These are phyloP conservation scores for Sclerotinia trifoliorum DNA, from an alignment of 2,329 filamentous ascomycete species.

Conservation along the genomic window DNA sequence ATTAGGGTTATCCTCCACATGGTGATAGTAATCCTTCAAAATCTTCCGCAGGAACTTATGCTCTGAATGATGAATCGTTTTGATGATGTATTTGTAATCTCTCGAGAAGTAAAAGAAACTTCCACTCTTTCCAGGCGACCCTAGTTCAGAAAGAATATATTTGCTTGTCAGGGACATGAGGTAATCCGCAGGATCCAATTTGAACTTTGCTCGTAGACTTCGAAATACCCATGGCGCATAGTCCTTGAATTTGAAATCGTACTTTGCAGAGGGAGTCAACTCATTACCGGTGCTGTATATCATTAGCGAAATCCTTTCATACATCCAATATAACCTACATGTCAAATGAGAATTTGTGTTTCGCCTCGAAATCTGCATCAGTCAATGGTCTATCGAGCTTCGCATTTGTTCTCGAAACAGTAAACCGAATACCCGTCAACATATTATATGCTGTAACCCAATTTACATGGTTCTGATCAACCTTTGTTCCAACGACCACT, in stretches of 20 bases:
- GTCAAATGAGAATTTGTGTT: conserved; percentile 98
- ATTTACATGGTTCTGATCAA: conserved; percentile 95
- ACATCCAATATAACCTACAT: conserved; percentile 61
- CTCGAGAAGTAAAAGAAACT: conserved; percentile 99
- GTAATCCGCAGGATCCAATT: conserved; percentile 93
- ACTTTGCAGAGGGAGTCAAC: conserved; percentile 94
- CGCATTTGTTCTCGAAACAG: conserved; percentile 92
- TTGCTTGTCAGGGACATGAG: conserved; percentile 97
- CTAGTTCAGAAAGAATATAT: conserved; percentile 95
- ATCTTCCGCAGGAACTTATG: conserved; percentile 84
- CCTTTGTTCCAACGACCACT: conserved; percentile 93
- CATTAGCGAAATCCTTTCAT: conserved; percentile 40
- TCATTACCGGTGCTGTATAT: conserved; percentile 83
- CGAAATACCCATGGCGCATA: conserved; percentile 99
- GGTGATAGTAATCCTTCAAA: conserved; percentile 87
- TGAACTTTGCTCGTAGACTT: conserved; percentile 81
- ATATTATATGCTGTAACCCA: conserved; percentile 99
- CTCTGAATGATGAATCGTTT: conserved; percentile 96
- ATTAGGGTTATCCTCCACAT: conserved; percentile 91
- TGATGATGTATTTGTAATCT: conserved; percentile 99
- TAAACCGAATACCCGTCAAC: conserved; percentile 97
- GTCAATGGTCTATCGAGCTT: conserved; percentile 91
- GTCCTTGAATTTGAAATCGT: conserved; percentile 99
- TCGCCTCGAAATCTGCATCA: conserved; percentile 86
- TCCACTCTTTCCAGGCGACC: conserved; percentile 95